phyloP scores from a whole-genome alignment of 306 rosid species.

The Cajanus cajan region DNA sequence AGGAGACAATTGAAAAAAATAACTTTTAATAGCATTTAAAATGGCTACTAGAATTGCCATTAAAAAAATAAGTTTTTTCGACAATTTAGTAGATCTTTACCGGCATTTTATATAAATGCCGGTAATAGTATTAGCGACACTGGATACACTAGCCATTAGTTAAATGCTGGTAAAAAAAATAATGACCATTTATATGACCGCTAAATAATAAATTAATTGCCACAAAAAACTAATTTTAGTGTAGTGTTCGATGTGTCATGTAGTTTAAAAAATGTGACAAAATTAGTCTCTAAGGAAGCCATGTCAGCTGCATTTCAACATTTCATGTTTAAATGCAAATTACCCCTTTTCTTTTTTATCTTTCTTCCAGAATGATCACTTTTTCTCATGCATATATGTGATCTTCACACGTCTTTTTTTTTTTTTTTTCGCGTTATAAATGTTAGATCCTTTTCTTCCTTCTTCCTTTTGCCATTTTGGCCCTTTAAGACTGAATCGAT shows the following conservation, averaged over 20 bases:
- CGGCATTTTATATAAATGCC: too few relatives aligned
- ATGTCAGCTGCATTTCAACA: slow-evolving; percentile 31
- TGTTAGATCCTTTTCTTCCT: neutral
- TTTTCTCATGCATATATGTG: neutral
- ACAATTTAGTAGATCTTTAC: too few relatives aligned
- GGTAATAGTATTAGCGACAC: too few relatives aligned
- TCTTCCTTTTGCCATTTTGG: neutral
- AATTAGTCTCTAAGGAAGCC: slow-evolving; percentile 40
- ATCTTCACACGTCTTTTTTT: neutral
- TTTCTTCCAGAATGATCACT: neutral
- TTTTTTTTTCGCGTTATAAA: neutral
- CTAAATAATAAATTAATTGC: too few relatives aligned
- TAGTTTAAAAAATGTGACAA: slow-evolving; percentile 40
- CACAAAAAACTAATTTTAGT: too few relatives aligned
- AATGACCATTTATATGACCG: too few relatives aligned
- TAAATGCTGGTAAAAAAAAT: too few relatives aligned
- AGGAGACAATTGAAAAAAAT: too few relatives aligned
- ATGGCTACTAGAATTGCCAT: too few relatives aligned
- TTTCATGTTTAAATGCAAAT: slow-evolving; percentile 29
- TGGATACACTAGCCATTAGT: too few relatives aligned
- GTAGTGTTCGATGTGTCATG: slow-evolving; percentile 12
- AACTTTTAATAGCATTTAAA: too few relatives aligned
- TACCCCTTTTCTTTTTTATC: slow-evolving; percentile 24
- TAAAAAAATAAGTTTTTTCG: too few relatives aligned
- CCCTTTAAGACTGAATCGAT: neutral